These are phyloP conservation scores for Boletus pseudo-olivaceus DNA, from an alignment of 768 basidiomycete species.

Conservation along the genomic window DNA sequence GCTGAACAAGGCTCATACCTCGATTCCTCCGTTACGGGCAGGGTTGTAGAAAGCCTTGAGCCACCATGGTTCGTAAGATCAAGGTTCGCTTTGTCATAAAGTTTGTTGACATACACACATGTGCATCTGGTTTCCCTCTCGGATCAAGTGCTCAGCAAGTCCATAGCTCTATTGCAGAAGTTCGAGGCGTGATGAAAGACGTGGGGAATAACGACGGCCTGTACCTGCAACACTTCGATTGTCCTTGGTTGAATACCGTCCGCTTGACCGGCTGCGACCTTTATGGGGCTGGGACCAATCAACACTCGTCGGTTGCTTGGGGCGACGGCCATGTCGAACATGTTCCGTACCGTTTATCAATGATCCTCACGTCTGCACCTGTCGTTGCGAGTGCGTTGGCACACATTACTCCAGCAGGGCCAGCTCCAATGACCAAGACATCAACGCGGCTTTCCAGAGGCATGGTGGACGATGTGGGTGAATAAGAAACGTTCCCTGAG, in stretches of 20 bases:
- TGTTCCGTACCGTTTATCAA: constrained; percentile 42
- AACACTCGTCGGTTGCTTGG: background rate
- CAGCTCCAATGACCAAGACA: constrained; percentile 49
- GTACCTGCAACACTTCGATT: constrained; percentile 51
- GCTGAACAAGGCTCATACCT: constrained; percentile 36
- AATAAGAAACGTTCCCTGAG: background rate
- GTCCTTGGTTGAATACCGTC: constrained; percentile 57
- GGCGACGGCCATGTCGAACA: background rate
- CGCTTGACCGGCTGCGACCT: constrained; percentile 47
- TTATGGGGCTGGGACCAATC: constrained; percentile 32
- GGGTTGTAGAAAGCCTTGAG: constrained; percentile 75
- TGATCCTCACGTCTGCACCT: constrained; percentile 42
- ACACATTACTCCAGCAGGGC: constrained; percentile 64
- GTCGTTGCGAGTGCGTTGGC: constrained; percentile 49
- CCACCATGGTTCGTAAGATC: background rate
- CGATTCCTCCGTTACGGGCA: constrained; percentile 52
- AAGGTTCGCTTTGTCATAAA: background rate
- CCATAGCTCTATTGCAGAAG: constrained; percentile 61
- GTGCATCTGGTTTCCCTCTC: constrained; percentile 66
- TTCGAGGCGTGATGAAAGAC: background rate
- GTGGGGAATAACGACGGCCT: background rate
- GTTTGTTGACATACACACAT: constrained; percentile 48
- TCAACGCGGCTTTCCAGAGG: constrained; percentile 35
- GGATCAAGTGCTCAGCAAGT: constrained; percentile 59
- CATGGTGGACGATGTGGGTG: constrained; percentile 11